These are phyloP conservation scores for Gossypium turneri DNA, from an alignment of 345 rosid species.

Conservation along the genomic window DNA sequence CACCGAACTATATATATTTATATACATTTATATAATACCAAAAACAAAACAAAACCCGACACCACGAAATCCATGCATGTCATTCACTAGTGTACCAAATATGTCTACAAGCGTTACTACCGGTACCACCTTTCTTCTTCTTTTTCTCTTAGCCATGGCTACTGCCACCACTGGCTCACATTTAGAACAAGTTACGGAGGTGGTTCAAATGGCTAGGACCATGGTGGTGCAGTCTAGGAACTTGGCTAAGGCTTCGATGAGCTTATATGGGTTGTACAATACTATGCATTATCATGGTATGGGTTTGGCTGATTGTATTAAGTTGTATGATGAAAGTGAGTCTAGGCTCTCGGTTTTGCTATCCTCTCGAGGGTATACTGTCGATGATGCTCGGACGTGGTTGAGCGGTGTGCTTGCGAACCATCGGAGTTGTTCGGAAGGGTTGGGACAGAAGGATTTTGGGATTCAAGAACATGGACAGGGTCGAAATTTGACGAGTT, in stretches of 20 bases:
- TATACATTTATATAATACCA: not conserved
- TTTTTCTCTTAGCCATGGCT: conserved; percentile 29
- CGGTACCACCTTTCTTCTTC: conserved; percentile 12
- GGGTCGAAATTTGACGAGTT: conserved; percentile 34
- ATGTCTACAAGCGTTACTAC: conserved; percentile 22
- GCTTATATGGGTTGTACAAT: conserved; percentile 10
- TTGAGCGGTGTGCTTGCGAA: conserved; percentile 48
- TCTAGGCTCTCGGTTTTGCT: conserved; percentile 37
- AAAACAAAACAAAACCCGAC: not conserved
- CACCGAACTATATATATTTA: not conserved
- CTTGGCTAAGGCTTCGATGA: conserved; percentile 19
- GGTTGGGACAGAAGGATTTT: conserved; percentile 34
- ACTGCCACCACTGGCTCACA: conserved; percentile 19
- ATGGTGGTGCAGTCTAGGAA: conserved; percentile 28
- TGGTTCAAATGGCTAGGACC: conserved; percentile 33
- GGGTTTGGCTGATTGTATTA: conserved; percentile 45
- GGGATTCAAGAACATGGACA: conserved; percentile 15
- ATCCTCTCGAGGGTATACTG: conserved; percentile 19
- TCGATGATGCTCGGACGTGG: conserved; percentile 56
- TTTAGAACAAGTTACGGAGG: conserved; percentile 14
- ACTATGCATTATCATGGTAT: conserved; percentile 1
- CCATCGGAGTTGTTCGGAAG: conserved; percentile 61
- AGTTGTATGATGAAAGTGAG: conserved; percentile 52
- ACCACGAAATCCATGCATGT: conserved; percentile 5
- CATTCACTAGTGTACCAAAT: not conserved